These are phyloP conservation scores for Phaffomyces opuntiae DNA, from an alignment of 805 yeast genomes.

Conservation along the genomic window DNA sequence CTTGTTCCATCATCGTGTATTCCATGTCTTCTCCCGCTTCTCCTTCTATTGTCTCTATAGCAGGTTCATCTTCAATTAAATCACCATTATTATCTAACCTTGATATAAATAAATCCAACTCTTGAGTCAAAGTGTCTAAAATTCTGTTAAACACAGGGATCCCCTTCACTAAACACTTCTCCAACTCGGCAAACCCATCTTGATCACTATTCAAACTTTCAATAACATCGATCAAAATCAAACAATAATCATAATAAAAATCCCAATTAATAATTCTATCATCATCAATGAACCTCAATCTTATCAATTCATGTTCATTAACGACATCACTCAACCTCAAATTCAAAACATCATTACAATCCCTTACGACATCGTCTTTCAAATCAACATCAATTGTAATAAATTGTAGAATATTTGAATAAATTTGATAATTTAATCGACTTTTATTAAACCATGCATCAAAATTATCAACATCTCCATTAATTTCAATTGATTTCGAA, in stretches of 20 bases:
- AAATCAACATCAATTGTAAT: slow-evolving; percentile 28
- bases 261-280: slow-evolving; percentile 21
- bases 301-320: slow-evolving; percentile 9
- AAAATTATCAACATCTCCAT: slow-evolving; percentile 4
- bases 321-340: slow-evolving; percentile 8
- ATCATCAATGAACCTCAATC: slow-evolving; percentile 11
- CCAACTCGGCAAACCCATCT: slow-evolving; percentile 11
- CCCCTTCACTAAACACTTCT: slow-evolving; percentile 5
- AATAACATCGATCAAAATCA: slow-evolving; percentile 15
- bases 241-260: slow-evolving; percentile 19
- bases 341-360: too few species aligned
- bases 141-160: slow-evolving; percentile 5
- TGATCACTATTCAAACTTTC: slow-evolving; percentile 1
- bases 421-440: slow-evolving; percentile 53
- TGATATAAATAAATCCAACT: slow-evolving; percentile 13
- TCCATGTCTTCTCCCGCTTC: slow-evolving; percentile 12
- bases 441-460: slow-evolving; percentile 57
- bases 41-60: slow-evolving; percentile 4
- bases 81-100: slow-evolving; percentile 12
- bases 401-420: slow-evolving; percentile 37
- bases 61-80: slow-evolving; percentile 2
- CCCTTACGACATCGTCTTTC: slow-evolving; percentile 21
- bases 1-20: slow-evolving; percentile 20
- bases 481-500: slow-evolving; percentile 23
- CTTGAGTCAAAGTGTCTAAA: slow-evolving; percentile 14